Evolutionary conservation across 2,329 filamentous ascomycete genomes (phyloP).

Genomic region (Fusarium sublunatum): DNA sequence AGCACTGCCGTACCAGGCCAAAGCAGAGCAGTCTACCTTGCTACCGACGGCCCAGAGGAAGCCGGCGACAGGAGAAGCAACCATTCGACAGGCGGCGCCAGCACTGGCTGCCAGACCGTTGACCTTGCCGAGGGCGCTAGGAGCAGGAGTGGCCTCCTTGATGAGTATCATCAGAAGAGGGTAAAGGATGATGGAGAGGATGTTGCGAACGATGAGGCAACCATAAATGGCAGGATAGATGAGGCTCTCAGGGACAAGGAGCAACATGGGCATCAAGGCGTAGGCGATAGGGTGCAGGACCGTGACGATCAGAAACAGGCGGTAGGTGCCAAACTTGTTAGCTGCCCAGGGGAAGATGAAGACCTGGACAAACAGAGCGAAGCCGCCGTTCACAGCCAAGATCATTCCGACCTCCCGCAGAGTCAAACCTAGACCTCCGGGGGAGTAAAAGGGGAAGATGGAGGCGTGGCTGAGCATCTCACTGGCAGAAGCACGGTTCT

Average conservation of each 20-base stretch:
- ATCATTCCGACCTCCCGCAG: conserved; percentile 71
- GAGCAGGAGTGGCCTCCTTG: conserved; percentile 71
- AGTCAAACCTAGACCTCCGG: conserved; percentile 72
- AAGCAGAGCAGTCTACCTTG: conserved; percentile 67
- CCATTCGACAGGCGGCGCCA: conserved; percentile 73
- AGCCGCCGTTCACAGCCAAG: conserved; percentile 68
- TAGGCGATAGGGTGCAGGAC: conserved; percentile 72
- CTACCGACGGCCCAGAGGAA: conserved; percentile 71
- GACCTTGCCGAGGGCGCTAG: conserved; percentile 69
- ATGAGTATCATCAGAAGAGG: conserved; percentile 74
- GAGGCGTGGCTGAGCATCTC: conserved; percentile 48
- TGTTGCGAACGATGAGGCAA: conserved; percentile 67
- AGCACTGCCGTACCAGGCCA: conserved; percentile 73
- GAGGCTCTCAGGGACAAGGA: conserved; percentile 63
- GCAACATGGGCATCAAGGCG: conserved; percentile 67
- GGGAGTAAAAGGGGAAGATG: conserved; percentile 64
- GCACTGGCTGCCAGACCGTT: conserved; percentile 75
- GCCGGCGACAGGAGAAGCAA: conserved; percentile 73
- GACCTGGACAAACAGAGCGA: conserved; percentile 69
- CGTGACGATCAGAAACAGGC: conserved; percentile 67
- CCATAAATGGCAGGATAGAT: conserved; percentile 69
- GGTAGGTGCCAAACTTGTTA: conserved; percentile 67
- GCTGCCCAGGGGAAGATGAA: conserved; percentile 71
- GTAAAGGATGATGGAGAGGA: conserved; percentile 72
- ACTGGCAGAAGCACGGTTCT: conserved; percentile 65